These are phyloP conservation scores for Colletotrichum spaethianum DNA, from an alignment of 2,329 filamentous ascomycete genomes.

Conservation along the genomic window DNA sequence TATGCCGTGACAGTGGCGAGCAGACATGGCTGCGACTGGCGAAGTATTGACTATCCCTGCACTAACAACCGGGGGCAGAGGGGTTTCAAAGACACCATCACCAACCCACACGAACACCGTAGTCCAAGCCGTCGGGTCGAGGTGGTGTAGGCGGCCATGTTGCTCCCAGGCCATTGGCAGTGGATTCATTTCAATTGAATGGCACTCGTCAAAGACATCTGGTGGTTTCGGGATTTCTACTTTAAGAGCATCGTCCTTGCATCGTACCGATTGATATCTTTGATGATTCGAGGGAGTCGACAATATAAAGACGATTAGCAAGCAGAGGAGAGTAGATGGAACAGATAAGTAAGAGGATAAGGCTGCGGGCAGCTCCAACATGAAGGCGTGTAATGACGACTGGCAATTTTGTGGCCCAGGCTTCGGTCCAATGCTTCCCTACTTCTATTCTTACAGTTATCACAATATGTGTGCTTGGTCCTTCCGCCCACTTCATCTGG, in stretches of 20 bases:
- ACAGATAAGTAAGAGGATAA: not conserved
- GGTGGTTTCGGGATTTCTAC: not conserved
- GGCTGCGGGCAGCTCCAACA: not conserved
- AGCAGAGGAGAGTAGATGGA: not conserved
- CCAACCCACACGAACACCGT: not conserved
- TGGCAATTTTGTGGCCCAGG: not conserved
- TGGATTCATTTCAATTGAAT: too few species aligned
- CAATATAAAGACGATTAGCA: not conserved
- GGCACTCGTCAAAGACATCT: not conserved
- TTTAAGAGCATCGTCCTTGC: not conserved
- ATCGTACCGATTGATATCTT: not conserved
- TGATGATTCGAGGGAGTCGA: not conserved
- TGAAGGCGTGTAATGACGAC: not conserved
- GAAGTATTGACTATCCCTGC: not conserved
- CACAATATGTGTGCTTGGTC: not conserved
- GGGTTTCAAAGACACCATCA: not conserved
- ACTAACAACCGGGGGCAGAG: not conserved
- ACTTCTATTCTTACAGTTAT: not conserved
- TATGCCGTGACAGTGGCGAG: not conserved
- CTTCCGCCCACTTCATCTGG: not conserved
- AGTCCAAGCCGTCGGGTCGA: not conserved
- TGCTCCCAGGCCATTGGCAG: not conserved
- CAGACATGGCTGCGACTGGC: not conserved
- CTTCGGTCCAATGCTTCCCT: not conserved
- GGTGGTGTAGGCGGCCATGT: not conserved